Conservation (phyloP, 2,329 filamentous ascomycete genomes). For the Xylaria sp. region DNA sequence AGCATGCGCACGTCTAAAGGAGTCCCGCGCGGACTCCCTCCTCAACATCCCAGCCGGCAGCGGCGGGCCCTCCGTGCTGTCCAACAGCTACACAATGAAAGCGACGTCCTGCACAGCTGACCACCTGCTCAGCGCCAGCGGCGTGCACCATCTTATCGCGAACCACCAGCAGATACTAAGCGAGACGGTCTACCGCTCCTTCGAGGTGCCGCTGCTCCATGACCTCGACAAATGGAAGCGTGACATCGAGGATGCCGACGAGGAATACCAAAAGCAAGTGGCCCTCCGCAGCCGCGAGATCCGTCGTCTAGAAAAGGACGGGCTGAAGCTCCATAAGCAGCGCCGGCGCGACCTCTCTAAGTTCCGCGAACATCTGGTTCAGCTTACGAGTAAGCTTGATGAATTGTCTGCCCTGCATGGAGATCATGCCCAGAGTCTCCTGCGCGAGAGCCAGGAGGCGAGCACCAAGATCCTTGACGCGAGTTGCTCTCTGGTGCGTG, state of each 20-base stretch:
- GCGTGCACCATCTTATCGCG: slow-evolving; percentile 73
- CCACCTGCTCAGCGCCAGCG: slow-evolving; percentile 68
- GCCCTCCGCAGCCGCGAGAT: slow-evolving; percentile 68
- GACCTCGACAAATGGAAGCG: slow-evolving; percentile 73
- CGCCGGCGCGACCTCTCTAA: slow-evolving; percentile 68
- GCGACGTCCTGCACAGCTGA: slow-evolving; percentile 69
- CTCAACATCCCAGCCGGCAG: slow-evolving; percentile 46
- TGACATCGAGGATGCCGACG: slow-evolving; percentile 72
- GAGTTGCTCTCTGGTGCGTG: slow-evolving; percentile 71
- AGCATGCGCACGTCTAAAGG: slow-evolving; percentile 73
- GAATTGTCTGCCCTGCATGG: slow-evolving; percentile 69
- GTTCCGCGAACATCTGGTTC: slow-evolving; percentile 71
- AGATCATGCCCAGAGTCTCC: slow-evolving; percentile 66
- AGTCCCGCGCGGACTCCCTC: slow-evolving; percentile 69
- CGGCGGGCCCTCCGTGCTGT: slow-evolving; percentile 28
- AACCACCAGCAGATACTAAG: slow-evolving; percentile 77
- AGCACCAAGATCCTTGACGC: slow-evolving; percentile 71
- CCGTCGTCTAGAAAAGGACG: slow-evolving; percentile 71
- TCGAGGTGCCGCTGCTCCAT: slow-evolving; percentile 75
- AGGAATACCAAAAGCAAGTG: slow-evolving; percentile 65
- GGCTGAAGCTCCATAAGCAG: slow-evolving; percentile 69
- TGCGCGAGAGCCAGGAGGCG: slow-evolving; percentile 73
- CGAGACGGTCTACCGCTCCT: slow-evolving; percentile 74
- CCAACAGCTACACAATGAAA: slow-evolving; percentile 58
- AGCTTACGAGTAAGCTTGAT: slow-evolving; percentile 70